A percentile compares a stretch with the other conserved stretches of the same genome.
phyloP scores from a whole-genome alignment of 345 rosid genomes.

The Nephelium lappaceum region DNA sequence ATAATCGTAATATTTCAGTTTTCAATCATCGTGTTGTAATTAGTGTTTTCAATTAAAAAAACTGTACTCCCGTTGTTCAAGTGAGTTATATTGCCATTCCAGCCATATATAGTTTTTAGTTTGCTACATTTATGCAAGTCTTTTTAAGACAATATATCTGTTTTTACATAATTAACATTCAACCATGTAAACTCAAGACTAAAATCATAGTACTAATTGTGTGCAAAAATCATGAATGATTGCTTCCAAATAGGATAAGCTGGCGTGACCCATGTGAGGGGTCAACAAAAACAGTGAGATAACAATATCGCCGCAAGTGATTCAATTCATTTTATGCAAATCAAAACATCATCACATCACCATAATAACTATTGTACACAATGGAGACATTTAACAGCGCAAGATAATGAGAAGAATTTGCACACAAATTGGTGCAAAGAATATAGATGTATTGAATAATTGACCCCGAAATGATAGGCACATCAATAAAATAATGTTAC shows the following conservation, averaged over 20 bases:
- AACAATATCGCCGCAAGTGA: neutral
- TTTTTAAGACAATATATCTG: neutral
- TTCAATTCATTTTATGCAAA: neutral
- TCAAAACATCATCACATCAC: neutral
- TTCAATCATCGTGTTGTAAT: no score
- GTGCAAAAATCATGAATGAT: neutral
- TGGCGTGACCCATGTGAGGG: no score
- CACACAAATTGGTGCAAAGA: neutral
- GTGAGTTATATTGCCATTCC: no score
- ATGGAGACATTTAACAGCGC: neutral
- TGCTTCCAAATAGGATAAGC: neutral
- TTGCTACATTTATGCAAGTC: neutral
- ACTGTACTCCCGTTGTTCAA: no score
- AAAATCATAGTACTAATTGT: no score
- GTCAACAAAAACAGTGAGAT: no score
- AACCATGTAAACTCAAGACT: no score
- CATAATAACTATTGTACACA: neutral
- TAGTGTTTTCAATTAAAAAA: no score
- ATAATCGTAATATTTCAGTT: no score
- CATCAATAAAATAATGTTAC: neutral
- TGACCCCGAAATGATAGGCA: neutral
- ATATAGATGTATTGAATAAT: neutral
- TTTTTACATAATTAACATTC: neutral
- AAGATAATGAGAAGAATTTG: neutral
- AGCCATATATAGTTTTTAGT: no score